These are phyloP conservation scores for Rhodotorula taiwanensis DNA, from an alignment of 768 basidiomycete genomes.

Conservation along the genomic window DNA sequence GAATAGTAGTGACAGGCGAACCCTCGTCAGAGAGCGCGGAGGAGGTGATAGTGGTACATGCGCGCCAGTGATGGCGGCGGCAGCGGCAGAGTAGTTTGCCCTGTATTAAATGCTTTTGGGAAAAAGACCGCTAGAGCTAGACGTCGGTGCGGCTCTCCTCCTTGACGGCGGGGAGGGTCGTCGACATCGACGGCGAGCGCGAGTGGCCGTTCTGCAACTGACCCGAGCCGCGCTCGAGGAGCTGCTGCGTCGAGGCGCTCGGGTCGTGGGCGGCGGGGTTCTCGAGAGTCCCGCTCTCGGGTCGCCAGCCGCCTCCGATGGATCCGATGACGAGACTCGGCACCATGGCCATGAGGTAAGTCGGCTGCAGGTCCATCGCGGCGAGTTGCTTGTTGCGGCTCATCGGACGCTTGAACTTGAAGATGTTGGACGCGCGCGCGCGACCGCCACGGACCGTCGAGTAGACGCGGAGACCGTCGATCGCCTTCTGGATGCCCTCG, in stretches of 20 bases:
- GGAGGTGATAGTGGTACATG: neutral
- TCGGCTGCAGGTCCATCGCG: slow-evolving; percentile 37
- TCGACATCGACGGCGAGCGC: slow-evolving; percentile 6
- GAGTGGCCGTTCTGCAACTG: slow-evolving; percentile 3
- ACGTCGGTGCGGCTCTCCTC: neutral
- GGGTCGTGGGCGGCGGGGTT: slow-evolving; percentile 33
- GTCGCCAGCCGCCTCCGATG: slow-evolving; percentile 61
- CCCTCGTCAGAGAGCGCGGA: neutral
- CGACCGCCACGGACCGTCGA: slow-evolving; percentile 67
- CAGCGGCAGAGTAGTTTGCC: no score
- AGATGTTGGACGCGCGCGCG: slow-evolving; percentile 28
- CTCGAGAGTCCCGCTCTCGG: slow-evolving; percentile 44
- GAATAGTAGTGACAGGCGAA: neutral
- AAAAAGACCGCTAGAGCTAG: neutral
- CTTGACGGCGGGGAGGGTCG: slow-evolving; percentile 5
- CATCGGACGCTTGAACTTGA: slow-evolving; percentile 5
- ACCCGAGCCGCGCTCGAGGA: slow-evolving; percentile 21
- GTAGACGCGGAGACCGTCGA: slow-evolving; percentile 80
- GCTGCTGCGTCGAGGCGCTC: slow-evolving; percentile 20
- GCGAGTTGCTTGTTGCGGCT: slow-evolving; percentile 10
- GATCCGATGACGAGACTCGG: slow-evolving; percentile 68
- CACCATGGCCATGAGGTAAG: slow-evolving; percentile 54
- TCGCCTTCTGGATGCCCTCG: slow-evolving; percentile 69
- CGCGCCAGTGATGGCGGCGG: no score
- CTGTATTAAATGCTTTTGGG: no score